Conservation (phyloP, 495 filamentous ascomycete species). For the Penicillium lividum region DNA sequence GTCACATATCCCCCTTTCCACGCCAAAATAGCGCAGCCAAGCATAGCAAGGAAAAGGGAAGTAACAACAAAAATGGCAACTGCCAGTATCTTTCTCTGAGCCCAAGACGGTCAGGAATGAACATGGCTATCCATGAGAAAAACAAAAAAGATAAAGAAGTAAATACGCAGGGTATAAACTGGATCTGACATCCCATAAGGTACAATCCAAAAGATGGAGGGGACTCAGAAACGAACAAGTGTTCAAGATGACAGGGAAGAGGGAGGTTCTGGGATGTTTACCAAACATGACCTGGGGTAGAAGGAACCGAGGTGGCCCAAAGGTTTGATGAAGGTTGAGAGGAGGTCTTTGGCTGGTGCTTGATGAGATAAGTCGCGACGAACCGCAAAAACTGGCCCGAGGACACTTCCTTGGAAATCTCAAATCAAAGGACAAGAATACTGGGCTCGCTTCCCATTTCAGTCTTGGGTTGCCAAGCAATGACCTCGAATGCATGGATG, state of each 20-base stretch:
- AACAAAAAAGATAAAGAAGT: slow-evolving; percentile 14
- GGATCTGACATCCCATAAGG: slow-evolving; percentile 34
- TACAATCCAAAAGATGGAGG: slow-evolving; percentile 28
- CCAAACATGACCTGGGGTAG: neutral
- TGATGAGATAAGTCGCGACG: neutral
- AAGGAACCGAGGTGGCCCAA: neutral
- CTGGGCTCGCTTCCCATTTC: neutral
- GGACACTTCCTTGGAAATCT: neutral
- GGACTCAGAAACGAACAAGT: neutral
- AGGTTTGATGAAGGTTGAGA: neutral
- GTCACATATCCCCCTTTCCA: slow-evolving; percentile 35
- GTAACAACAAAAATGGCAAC: slow-evolving; percentile 2
- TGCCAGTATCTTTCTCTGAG: slow-evolving; percentile 15
- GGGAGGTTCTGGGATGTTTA: slow-evolving; percentile 7
- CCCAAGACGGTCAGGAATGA: slow-evolving; percentile 1
- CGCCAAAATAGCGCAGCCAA: slow-evolving; percentile 21
- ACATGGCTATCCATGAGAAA: slow-evolving; percentile 31
- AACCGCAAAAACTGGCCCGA: neutral
- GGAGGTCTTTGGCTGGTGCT: neutral
- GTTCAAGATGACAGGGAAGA: slow-evolving; percentile 2
- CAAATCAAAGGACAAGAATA: neutral
- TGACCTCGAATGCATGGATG: neutral
- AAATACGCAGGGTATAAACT: slow-evolving; percentile 37
- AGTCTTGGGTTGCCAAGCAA: neutral
- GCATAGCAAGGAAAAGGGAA: slow-evolving; percentile 17